Evolutionary conservation across 345 rosid species (phyloP).

Genomic region (Citrus hindsii): DNA sequence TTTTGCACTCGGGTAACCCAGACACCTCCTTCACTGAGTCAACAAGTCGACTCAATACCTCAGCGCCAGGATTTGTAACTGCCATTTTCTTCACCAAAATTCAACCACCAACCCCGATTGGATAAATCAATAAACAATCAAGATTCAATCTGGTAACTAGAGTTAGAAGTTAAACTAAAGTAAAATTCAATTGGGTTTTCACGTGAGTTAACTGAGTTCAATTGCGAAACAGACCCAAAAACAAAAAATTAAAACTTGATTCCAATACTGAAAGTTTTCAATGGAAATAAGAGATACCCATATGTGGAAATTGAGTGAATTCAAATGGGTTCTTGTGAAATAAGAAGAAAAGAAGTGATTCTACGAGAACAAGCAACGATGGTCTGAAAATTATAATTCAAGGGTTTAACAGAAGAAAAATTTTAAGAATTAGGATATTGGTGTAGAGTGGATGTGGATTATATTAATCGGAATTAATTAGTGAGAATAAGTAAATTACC

Average conservation of each 20-base stretch:
- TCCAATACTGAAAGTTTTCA: not conserved
- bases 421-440: not conserved
- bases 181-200: not conserved
- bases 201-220: slow-evolving; percentile 5
- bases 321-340: slow-evolving; percentile 6
- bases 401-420: slow-evolving; percentile 4
- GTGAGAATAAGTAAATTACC: slow-evolving; percentile 2
- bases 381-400: not conserved
- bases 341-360: not conserved
- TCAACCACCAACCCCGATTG: not conserved
- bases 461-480: not conserved
- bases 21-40: slow-evolving; percentile 66
- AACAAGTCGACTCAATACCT: slow-evolving; percentile 44
- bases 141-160: not conserved
- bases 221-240: not conserved
- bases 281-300: slow-evolving; percentile 17
- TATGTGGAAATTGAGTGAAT: slow-evolving; percentile 3
- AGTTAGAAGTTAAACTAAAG: not conserved
- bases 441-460: no score
- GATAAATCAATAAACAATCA: not conserved
- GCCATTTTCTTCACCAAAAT: slow-evolving; percentile 33
- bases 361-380: not conserved
- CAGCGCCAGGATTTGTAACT: slow-evolving; percentile 27
- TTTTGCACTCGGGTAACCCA: slow-evolving; percentile 55
- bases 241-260: not conserved